Evolutionary conservation across 2,329 filamentous ascomycete genomes (phyloP).

Genomic region (Grosmannia huntii): DNA sequence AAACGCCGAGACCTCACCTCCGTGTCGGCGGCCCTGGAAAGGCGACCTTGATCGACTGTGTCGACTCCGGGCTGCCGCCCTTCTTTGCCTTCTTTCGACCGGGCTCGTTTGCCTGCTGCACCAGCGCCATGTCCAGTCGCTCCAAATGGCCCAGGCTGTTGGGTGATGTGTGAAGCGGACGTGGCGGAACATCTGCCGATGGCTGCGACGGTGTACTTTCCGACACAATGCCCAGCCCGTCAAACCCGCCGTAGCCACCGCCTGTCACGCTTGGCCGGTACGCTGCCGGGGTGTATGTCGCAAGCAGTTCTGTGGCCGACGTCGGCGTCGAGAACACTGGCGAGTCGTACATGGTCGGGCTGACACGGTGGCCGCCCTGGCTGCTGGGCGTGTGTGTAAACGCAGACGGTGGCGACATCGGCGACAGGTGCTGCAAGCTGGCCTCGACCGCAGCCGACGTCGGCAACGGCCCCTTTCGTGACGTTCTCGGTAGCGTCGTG

Average conservation of each 20-base stretch:
- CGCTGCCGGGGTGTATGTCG: slow-evolving; percentile 14
- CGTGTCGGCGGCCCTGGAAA: slow-evolving; percentile 26
- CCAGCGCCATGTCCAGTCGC: neutral
- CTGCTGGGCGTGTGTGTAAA: neutral
- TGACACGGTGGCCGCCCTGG: neutral
- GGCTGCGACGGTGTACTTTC: neutral
- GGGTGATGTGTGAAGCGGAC: neutral
- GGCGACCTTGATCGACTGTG: slow-evolving; percentile 21
- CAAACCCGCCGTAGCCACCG: no score
- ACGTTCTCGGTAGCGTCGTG: neutral
- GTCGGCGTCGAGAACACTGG: slow-evolving; percentile 15
- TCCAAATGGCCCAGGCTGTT: neutral
- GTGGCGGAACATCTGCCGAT: no score
- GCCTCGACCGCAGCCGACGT: neutral
- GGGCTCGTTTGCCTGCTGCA: neutral
- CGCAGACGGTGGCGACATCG: neutral
- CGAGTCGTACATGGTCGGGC: neutral
- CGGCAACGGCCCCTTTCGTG: neutral
- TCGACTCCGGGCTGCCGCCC: slow-evolving; percentile 17
- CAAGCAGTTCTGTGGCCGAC: slow-evolving; percentile 10
- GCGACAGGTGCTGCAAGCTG: slow-evolving; percentile 5
- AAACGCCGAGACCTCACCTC: slow-evolving; percentile 2
- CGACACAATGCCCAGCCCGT: no score
- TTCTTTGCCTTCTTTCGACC: neutral
- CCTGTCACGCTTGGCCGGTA: neutral